A percentile compares a stretch with the other conserved stretches of the same genome.
These are phyloP conservation scores for Trichoderma sp. DNA, from an alignment of 2,329 filamentous ascomycete genomes.

Conservation along the genomic window DNA sequence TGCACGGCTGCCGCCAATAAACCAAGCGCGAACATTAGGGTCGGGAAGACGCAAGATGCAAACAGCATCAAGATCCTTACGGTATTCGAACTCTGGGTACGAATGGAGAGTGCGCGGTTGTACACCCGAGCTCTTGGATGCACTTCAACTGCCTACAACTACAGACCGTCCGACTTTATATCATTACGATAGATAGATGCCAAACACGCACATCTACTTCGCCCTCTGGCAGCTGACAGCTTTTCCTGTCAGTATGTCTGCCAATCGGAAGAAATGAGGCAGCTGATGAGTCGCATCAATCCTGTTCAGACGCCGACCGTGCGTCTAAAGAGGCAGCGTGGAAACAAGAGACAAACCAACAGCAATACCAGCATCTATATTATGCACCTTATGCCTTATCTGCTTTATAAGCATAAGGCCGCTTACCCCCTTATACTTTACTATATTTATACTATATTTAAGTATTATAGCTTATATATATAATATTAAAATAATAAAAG, in stretches of 20 bases:
- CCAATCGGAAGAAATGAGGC: not conserved
- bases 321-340: constrained; percentile 20
- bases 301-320: not conserved
- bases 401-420: no score
- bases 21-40: no score
- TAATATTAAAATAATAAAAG: no score
- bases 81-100: constrained; percentile 30
- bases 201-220: constrained; percentile 2
- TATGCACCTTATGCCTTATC: no score
- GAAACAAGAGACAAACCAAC: not conserved
- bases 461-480: no score
- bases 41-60: no score
- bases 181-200: not conserved
- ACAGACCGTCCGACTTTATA: constrained; percentile 34
- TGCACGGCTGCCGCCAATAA: no score
- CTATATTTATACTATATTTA: no score
- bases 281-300: not conserved
- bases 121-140: constrained; percentile 51
- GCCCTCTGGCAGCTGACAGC: not conserved
- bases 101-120: constrained; percentile 29
- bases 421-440: no score
- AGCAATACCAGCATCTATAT: no score
- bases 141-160: constrained; percentile 57
- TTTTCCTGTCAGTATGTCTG: constrained; percentile 23
- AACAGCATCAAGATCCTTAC: constrained; percentile 29